Conservation (phyloP, 306 rosid species). For the Inga laurina region DNA sequence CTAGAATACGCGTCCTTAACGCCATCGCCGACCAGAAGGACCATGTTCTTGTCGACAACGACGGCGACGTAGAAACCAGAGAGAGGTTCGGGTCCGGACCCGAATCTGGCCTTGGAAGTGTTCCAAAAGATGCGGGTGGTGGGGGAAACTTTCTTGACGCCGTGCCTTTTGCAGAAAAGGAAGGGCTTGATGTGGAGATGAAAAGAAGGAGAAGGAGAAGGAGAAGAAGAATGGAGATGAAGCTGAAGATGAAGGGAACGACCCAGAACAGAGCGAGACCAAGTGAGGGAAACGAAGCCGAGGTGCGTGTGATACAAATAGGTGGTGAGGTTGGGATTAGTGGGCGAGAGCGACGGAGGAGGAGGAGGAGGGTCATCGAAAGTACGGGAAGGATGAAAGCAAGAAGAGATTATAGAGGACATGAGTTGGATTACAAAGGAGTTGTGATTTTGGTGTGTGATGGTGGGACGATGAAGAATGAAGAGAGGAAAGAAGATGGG, state of each 20-base stretch:
- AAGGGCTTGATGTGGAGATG: conserved; percentile 70
- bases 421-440: not conserved
- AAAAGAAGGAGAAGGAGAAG: conserved; percentile 39
- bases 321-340: conserved; percentile 69
- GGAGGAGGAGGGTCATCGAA: not conserved
- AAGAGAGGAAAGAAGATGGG: not conserved
- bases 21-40: conserved; percentile 70
- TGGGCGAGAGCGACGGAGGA: conserved; percentile 29
- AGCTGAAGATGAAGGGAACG: conserved; percentile 79
- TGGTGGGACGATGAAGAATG: not conserved
- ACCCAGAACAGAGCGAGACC: conserved; percentile 87
- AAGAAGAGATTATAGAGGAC: conserved; percentile 60
- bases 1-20: conserved; percentile 57
- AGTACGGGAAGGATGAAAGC: conserved; percentile 57
- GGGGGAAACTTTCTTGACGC: conserved; percentile 59
- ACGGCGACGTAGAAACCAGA: conserved; percentile 73
- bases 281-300: conserved; percentile 73
- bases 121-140: conserved; percentile 68
- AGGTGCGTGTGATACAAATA: conserved; percentile 72
- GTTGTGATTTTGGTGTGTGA: not conserved
- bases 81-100: conserved; percentile 67
- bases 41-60: conserved; percentile 59
- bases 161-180: conserved; percentile 76
- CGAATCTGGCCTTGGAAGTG: conserved; percentile 62
- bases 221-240: conserved; percentile 26